phyloP scores from a whole-genome alignment of 805 yeast genomes.

The Spathaspora sp. region DNA sequence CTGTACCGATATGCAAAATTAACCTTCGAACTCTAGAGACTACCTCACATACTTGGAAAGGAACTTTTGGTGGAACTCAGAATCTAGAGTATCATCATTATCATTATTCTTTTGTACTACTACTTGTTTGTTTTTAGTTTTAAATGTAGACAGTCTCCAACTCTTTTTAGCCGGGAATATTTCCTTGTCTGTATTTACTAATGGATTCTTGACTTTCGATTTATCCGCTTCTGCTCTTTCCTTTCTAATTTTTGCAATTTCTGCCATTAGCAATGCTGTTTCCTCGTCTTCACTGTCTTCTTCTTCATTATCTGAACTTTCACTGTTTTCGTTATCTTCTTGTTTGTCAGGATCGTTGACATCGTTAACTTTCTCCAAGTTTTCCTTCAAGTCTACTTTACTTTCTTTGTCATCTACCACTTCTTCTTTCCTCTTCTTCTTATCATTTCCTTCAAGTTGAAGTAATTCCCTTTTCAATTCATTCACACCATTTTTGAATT shows the following conservation, averaged over 20 bases:
- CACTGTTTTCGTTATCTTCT: conserved; percentile 2
- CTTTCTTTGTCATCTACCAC: conserved; percentile 1
- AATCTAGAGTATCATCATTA: conserved; percentile 23
- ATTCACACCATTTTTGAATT: conserved; percentile 13
- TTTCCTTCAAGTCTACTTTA: neutral
- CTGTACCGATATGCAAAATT: too few relatives aligned
- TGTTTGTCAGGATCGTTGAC: neutral
- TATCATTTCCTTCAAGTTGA: neutral
- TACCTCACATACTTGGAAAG: conserved; percentile 30
- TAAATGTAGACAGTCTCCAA: conserved; percentile 28
- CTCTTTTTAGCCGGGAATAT: conserved; percentile 17
- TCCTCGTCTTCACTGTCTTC: conserved; percentile 13
- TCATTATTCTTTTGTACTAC: conserved; percentile 17
- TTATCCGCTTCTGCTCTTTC: conserved; percentile 8
- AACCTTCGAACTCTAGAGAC: too few relatives aligned
- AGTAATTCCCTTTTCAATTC: conserved; percentile 19
- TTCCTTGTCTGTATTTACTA: conserved; percentile 4
- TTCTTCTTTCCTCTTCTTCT: conserved; percentile 4
- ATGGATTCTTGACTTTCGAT: conserved; percentile 11
- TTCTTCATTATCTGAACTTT: conserved; percentile 1
- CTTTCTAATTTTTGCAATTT: conserved; percentile 15
- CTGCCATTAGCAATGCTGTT: conserved; percentile 15
- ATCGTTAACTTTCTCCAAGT: neutral
- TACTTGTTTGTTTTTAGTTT: conserved; percentile 10
- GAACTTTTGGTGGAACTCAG: conserved; percentile 33